Evolutionary conservation across 352 stramenopile genomes (phyloP), one percentile per base, ranked within the genome.

Genomic region (Bremia lactucae): DNA sequence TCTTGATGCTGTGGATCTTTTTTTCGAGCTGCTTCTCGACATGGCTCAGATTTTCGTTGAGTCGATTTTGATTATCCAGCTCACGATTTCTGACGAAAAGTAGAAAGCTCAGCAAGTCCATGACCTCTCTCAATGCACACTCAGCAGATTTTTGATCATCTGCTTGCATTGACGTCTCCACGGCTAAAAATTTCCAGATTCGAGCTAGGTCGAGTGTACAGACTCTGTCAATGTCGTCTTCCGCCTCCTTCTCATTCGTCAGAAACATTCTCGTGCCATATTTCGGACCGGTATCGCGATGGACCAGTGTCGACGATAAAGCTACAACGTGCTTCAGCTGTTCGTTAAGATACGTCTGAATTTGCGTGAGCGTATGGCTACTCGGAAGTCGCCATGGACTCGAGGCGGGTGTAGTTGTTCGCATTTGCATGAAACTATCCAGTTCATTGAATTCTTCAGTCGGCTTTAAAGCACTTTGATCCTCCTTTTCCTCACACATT

Each of bases 61-160:
- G 36, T 31, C 52, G 42, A 21, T 73, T 71, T 38, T 83, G 65
- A 25, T 71, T 63, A 6, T 53, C 56, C 31, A 73, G n/a, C 47
- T 83, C 70, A 8, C 76, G 63, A 10, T 74, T 56, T 11, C 70
- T 59, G 21, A 76, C 39, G 7, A 76, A 68, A 6, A 90, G 43
- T 24, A 90, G 18, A 47, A 72, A 79, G 36, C 70, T 85, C n/a
- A 90, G 51, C 7, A 87, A 58, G 25, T 87, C 77, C 74, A 90
- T 74, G 3, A 59, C 40, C 1, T 69, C 49, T 31, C 77, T 62
- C 16, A 87, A n/a, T 14, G 46, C 39, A 5, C 43, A 54, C 34
- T 90, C 72, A 0, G 54, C 62, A 14, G 31, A 43, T 35, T 60
- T 21, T 11, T 68, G 42, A 15, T 55, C 20, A 28, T 68, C 21